Percentiles rank a stretch among this genome's conserved stretches.
Conservation (phyloP, 139 green algal genomes). For the Zygnema circumcarinatum region DNA sequence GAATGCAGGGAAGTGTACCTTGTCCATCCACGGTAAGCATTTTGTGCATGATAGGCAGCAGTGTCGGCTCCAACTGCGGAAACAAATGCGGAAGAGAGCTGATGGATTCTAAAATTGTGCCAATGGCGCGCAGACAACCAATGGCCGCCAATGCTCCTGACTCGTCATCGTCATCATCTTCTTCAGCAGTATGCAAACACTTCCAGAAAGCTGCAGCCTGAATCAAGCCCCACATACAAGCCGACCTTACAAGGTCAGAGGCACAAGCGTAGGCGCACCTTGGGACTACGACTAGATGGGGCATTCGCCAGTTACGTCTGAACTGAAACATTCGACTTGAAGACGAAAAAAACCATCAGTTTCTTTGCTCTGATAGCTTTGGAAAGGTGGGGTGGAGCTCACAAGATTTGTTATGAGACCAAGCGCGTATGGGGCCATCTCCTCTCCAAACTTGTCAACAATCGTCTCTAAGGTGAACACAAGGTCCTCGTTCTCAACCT, state of each 20-base stretch:
- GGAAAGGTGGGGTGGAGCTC: background rate
- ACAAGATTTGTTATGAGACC: slow-evolving; percentile 76
- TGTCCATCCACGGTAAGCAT: slow-evolving; percentile 75
- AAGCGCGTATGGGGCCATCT: slow-evolving; percentile 90
- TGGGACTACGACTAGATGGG: background rate
- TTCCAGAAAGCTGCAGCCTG: slow-evolving; percentile 78
- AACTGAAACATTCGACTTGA: background rate
- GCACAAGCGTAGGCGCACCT: background rate
- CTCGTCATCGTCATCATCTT: slow-evolving; percentile 67
- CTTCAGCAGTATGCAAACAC: slow-evolving; percentile 63
- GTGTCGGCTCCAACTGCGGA: slow-evolving; percentile 79
- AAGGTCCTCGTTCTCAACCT: slow-evolving; percentile 79
- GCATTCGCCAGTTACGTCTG: too few species aligned
- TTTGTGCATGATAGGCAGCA: slow-evolving; percentile 85
- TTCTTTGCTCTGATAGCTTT: too few species aligned
- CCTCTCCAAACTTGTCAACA: slow-evolving; percentile 92
- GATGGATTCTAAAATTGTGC: slow-evolving; percentile 88
- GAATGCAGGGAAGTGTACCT: slow-evolving; percentile 55
- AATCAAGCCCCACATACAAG: background rate
- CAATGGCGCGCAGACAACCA: slow-evolving; percentile 86
- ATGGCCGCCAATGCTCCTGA: slow-evolving; percentile 73
- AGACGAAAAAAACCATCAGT: too few species aligned
- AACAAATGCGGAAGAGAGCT: slow-evolving; percentile 77
- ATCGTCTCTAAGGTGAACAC: slow-evolving; percentile 93
- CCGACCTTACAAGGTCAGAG: background rate